phyloP scores from a whole-genome alignment of 2,329 filamentous ascomycete genomes.

The Xylaria hypoxylon region DNA sequence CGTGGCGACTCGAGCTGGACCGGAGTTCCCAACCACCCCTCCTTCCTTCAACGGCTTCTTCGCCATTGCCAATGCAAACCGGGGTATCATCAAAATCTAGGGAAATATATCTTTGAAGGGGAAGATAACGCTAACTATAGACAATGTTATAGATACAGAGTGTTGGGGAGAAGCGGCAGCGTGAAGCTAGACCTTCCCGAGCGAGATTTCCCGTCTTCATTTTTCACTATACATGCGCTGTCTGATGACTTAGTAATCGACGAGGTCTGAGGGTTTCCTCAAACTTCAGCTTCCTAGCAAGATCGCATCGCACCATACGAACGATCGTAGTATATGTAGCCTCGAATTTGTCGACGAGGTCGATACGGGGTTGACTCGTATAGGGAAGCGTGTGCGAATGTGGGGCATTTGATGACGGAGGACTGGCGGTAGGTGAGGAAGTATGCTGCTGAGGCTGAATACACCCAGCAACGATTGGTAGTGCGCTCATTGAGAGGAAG shows the following conservation, averaged over 20 bases:
- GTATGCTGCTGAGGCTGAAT: not conserved
- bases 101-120: constrained; percentile 3
- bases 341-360: not conserved
- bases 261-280: not conserved
- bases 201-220: not conserved
- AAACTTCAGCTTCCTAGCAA: not conserved
- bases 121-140: constrained; percentile 6
- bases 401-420: not conserved
- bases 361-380: not conserved
- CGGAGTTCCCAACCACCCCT: constrained; percentile 11
- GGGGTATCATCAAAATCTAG: constrained; percentile 30
- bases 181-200: no score
- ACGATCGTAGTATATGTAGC: not conserved
- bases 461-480: constrained; percentile 4
- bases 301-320: constrained; percentile 11
- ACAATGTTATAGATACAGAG: constrained; percentile 14
- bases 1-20: constrained; percentile 9
- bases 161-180: not conserved
- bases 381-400: constrained; percentile 1
- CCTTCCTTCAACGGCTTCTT: constrained; percentile 9
- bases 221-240: not conserved
- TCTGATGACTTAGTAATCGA: not conserved
- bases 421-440: not conserved
- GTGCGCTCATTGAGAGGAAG: constrained; percentile 1
- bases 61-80: not conserved